Base-by-base conservation (phyloP, 1,139 yeast species). In the Suhomyces panamericanus region DNA sequence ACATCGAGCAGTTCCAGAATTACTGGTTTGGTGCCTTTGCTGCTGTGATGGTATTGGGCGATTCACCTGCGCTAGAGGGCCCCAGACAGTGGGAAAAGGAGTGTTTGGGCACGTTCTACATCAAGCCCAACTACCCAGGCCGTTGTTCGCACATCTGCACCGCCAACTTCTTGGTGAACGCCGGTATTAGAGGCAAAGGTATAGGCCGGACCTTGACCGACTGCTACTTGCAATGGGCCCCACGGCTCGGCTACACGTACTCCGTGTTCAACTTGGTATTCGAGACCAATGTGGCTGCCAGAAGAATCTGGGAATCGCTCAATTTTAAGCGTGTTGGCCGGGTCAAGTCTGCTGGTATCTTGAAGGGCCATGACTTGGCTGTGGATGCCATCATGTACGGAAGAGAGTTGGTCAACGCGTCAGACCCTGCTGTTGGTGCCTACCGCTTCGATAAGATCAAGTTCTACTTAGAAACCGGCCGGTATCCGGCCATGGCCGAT, bases 101-200 rank as follows among this genome's bases (percentile, higher is more conserved):
- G 64, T 88, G 96, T 62, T 69, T 93, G 47, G 98, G 97, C 0
- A 77, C 89, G 2, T 90, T 90, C 59, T 82, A 78, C 59, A 75
- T 91, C 48, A 87, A 87, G 54, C 95, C 97, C 5, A 87, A 89
- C 57, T 93, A 85, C 59, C 96, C 97, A 0, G 98, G 98, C 2
- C 72, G 98, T 39, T 85, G 95, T 39, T 81, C 95, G 0, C 98
- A 91, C 63, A 85, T 93, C n/a, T 90, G 96, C 56, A 88, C 96
- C 0, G 96, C 89, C 2, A 86, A 85, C 28, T 87, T 93, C 54
- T 69, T 93, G 43, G 98, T 93, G 2, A 89, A 90, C 63, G 95
- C 96, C 2, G 96, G 96, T 50, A 87, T 87, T 51, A 69, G 99
- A 54, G 93, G 95, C n/a, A 86, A 85, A 59, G 96, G 98, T 4